phyloP scores from a whole-genome alignment of 2,329 filamentous ascomycete genomes.

The Colletotrichum lini region DNA sequence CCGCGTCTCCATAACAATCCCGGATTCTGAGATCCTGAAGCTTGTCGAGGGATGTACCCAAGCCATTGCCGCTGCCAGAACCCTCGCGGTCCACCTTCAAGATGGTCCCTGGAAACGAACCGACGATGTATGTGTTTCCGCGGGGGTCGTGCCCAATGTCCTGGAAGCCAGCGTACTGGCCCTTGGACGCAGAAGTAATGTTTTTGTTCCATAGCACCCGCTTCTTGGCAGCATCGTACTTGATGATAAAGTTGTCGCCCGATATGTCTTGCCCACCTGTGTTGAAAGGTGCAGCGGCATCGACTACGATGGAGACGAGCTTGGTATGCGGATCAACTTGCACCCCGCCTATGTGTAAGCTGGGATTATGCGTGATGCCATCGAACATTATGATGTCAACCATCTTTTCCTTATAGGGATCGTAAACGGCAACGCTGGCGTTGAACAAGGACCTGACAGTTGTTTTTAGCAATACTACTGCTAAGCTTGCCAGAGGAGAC shows the following conservation, averaged over 20 bases:
- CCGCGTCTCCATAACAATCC: background rate
- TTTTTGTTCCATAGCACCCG: conserved; percentile 44
- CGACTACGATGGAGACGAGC: conserved; percentile 41
- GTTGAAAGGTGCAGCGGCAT: conserved; percentile 42
- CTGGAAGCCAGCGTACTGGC: conserved; percentile 44
- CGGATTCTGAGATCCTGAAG: too few species aligned
- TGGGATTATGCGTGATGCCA: conserved; percentile 39
- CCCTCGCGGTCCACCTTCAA: conserved; percentile 41
- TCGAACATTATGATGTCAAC: conserved; percentile 42
- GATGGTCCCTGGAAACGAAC: conserved; percentile 44
- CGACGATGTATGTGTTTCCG: conserved; percentile 44
- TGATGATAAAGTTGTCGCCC: conserved; percentile 45
- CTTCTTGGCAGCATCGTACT: conserved; percentile 42
- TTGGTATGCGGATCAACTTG: conserved; percentile 39
- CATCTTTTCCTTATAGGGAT: conserved; percentile 42
- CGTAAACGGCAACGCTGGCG: conserved; percentile 43
- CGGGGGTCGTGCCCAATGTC: conserved; percentile 42
- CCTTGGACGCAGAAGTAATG: conserved; percentile 40
- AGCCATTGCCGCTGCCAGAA: background rate
- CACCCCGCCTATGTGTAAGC: conserved; percentile 43
- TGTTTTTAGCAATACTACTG: background rate
- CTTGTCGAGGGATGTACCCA: background rate
- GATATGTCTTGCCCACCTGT: conserved; percentile 40
- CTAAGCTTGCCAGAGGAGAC: background rate
- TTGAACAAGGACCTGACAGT: conserved; percentile 43